Evolutionary conservation across 257 asterid genomes (phyloP).

Genomic region (Primulina eburnea): DNA sequence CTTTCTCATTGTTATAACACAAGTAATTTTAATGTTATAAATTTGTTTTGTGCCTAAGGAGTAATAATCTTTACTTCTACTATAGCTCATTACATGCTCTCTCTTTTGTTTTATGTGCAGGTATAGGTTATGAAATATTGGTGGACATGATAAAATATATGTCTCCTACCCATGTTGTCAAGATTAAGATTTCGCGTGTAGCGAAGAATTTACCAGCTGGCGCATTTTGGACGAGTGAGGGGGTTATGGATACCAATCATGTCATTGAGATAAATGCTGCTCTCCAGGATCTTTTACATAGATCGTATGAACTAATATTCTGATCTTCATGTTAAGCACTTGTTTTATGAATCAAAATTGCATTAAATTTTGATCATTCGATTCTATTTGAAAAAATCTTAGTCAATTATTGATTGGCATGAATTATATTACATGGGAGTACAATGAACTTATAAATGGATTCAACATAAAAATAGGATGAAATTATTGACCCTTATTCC

Average conservation of each 20-base stretch:
- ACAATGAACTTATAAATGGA: not conserved
- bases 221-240: slow-evolving; percentile 73
- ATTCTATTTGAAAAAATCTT: not conserved
- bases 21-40: slow-evolving; percentile 3
- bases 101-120: slow-evolving; percentile 37
- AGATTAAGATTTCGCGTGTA: slow-evolving; percentile 58
- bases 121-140: slow-evolving; percentile 82
- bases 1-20: slow-evolving; percentile 14
- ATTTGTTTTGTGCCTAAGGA: slow-evolving; percentile 3
- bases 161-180: slow-evolving; percentile 79
- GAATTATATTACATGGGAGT: not conserved
- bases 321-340: slow-evolving; percentile 11
- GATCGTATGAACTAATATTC: slow-evolving; percentile 60
- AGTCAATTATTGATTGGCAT: not conserved
- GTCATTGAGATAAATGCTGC: slow-evolving; percentile 77
- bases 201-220: slow-evolving; percentile 84
- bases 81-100: slow-evolving; percentile 12
- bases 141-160: slow-evolving; percentile 71
- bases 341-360: slow-evolving; percentile 5
- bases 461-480: not conserved
- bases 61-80: not conserved
- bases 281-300: slow-evolving; percentile 54
- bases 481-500: not conserved
- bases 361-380: not conserved
- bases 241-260: slow-evolving; percentile 30